A percentile compares a stretch with the other conserved stretches of the same genome.
These are phyloP conservation scores for Anacardium occidentale DNA, from an alignment of 345 rosid species.

Conservation along the genomic window DNA sequence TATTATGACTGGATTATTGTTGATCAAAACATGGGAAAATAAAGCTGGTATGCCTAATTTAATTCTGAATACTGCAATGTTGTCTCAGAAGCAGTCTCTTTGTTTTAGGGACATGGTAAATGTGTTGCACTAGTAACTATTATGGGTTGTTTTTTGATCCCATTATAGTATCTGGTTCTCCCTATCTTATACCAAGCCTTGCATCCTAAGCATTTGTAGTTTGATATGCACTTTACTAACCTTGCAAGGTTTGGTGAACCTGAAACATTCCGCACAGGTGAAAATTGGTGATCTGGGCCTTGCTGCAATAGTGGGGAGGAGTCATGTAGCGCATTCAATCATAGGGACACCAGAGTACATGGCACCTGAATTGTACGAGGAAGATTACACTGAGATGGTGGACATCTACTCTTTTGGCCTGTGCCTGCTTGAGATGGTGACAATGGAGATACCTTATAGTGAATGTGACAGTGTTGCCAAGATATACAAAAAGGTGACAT, in stretches of 20 bases:
- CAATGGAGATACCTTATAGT: slow-evolving; percentile 66
- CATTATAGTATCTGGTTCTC: no score
- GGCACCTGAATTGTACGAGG: slow-evolving; percentile 75
- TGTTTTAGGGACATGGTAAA: no score
- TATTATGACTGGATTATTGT: neutral
- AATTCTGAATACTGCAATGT: neutral
- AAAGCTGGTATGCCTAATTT: slow-evolving; percentile 1
- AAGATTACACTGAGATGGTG: slow-evolving; percentile 70
- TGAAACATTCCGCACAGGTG: slow-evolving; percentile 33
- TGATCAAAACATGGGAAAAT: neutral
- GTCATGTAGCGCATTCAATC: slow-evolving; percentile 60
- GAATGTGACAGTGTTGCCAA: slow-evolving; percentile 69
- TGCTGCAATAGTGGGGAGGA: slow-evolving; percentile 62
- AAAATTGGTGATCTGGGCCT: slow-evolving; percentile 78
- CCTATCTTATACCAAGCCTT: no score
- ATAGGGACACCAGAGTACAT: slow-evolving; percentile 68
- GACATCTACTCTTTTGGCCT: slow-evolving; percentile 67
- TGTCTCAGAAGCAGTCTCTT: neutral
- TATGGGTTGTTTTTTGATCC: no score
- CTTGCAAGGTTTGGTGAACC: slow-evolving; percentile 1
- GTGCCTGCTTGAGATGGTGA: slow-evolving; percentile 70
- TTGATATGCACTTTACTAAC: neutral
- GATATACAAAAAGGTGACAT: slow-evolving; percentile 67
- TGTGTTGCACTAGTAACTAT: no score
- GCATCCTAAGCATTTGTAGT: neutral